Conservation (phyloP, 163 green algal species). For the Scenedesmus sp. region DNA sequence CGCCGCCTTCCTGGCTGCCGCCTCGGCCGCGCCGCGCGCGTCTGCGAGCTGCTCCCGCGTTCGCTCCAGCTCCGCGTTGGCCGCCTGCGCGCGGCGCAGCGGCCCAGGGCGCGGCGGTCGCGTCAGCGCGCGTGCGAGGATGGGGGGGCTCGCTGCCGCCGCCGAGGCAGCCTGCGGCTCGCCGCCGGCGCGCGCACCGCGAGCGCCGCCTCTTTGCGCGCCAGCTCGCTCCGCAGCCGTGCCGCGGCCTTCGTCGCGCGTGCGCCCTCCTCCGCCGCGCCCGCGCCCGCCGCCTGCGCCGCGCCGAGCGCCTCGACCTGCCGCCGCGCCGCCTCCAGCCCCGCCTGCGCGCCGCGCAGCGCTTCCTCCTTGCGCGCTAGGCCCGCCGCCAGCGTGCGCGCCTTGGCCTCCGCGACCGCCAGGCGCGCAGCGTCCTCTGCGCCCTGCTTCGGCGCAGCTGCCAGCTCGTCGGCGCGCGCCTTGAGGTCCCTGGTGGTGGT, state of each 20-base stretch:
- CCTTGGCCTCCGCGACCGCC: slow-evolving; percentile 39
- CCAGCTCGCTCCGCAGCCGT: slow-evolving; percentile 50
- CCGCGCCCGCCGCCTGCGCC: slow-evolving; percentile 10
- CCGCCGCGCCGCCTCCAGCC: background rate
- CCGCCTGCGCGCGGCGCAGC: background rate
- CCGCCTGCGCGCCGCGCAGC: slow-evolving; percentile 41
- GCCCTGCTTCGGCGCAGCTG: no score
- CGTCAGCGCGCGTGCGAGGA: no score
- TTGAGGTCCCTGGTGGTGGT: slow-evolving; percentile 41
- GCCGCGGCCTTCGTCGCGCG: no score
- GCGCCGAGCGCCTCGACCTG: background rate
- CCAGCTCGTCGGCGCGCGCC: slow-evolving; percentile 25
- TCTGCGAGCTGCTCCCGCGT: slow-evolving; percentile 22
- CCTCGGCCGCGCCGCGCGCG: slow-evolving; percentile 10
- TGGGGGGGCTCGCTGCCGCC: no score
- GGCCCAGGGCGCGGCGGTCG: no score
- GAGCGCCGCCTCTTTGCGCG: slow-evolving; percentile 45
- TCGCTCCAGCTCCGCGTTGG: background rate
- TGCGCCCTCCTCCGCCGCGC: slow-evolving; percentile 31
- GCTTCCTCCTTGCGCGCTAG: slow-evolving; percentile 52
- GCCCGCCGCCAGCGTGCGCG: slow-evolving; percentile 37
- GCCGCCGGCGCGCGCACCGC: background rate
- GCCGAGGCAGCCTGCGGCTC: no score
- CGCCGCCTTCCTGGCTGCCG: slow-evolving; percentile 2
- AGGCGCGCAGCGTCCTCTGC: no score